Evolutionary conservation across 2,329 filamentous ascomycete species (phyloP).

Genomic region (Diaporthe humulicola): DNA sequence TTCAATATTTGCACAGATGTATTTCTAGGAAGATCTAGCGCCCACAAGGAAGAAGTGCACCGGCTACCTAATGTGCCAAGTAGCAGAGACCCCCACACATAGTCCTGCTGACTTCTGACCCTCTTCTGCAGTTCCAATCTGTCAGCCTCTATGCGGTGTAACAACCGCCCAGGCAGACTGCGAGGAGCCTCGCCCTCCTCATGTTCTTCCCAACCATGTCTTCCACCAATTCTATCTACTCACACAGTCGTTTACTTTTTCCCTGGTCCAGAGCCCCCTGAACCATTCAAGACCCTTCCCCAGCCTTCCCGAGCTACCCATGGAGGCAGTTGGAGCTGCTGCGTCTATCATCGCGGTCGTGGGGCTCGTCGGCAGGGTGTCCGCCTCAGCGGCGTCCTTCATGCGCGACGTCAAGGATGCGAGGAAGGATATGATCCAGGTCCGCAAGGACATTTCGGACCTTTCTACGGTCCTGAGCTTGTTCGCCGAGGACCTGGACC

Average conservation of each 20-base stretch:
- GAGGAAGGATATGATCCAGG: slow-evolving; percentile 21
- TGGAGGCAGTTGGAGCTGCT: slow-evolving; percentile 17
- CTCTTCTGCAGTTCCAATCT: neutral
- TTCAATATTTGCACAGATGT: too few relatives aligned
- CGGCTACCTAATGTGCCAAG: too few relatives aligned
- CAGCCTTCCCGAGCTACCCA: too few relatives aligned
- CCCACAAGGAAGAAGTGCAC: too few relatives aligned
- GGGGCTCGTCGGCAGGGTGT: neutral
- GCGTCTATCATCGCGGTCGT: slow-evolving; percentile 9
- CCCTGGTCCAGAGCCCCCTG: neutral
- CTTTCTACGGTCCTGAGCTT: neutral
- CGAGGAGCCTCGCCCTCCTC: neutral
- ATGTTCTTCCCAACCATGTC: neutral
- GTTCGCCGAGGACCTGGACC: neutral
- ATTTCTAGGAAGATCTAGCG: too few relatives aligned
- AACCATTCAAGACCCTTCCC: too few relatives aligned
- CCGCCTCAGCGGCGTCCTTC: slow-evolving; percentile 1
- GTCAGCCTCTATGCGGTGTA: neutral
- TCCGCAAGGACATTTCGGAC: slow-evolving; percentile 18
- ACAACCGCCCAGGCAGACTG: neutral
- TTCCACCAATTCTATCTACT: neutral
- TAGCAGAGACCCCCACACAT: too few relatives aligned
- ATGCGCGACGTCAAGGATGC: slow-evolving; percentile 29
- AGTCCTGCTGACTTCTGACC: neutral
- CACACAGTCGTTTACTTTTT: neutral